Evolutionary conservation across 768 basidiomycete genomes (phyloP).

Genomic region (Pleurotus djamor): DNA sequence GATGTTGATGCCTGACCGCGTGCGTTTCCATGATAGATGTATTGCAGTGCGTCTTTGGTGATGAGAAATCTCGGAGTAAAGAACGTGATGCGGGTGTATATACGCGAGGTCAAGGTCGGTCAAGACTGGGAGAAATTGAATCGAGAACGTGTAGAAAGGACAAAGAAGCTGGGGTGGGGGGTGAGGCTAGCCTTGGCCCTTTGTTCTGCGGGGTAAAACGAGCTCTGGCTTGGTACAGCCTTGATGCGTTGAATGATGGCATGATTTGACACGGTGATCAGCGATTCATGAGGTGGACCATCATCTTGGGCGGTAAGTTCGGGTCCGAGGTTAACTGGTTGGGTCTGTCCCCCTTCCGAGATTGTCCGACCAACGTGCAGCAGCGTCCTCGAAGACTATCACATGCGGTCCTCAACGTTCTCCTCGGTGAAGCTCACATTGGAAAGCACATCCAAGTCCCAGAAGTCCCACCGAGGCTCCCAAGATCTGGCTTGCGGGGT

Average conservation of each 20-base stretch:
- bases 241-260: not conserved
- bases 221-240: not conserved
- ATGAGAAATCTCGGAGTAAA: not conserved
- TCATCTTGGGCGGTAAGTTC: not conserved
- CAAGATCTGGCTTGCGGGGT: not conserved
- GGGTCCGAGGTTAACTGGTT: not conserved
- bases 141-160: not conserved
- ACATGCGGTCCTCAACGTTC: not conserved
- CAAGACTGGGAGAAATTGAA: not conserved
- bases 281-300: not conserved
- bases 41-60: not conserved
- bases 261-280: not conserved
- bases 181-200: not conserved
- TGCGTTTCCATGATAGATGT: not conserved
- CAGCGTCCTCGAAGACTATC: not conserved
- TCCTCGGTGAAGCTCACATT: conserved; percentile 1
- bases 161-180: not conserved
- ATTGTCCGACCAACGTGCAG: not conserved
- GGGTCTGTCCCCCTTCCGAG: not conserved
- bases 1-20: not conserved
- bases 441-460: not conserved
- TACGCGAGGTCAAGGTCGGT: not conserved
- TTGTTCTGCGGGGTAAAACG: not conserved
- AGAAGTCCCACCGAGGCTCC: not conserved
- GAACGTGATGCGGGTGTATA: not conserved